Conservation (phyloP, 306 rosid species). For the Glycine latifolia region DNA sequence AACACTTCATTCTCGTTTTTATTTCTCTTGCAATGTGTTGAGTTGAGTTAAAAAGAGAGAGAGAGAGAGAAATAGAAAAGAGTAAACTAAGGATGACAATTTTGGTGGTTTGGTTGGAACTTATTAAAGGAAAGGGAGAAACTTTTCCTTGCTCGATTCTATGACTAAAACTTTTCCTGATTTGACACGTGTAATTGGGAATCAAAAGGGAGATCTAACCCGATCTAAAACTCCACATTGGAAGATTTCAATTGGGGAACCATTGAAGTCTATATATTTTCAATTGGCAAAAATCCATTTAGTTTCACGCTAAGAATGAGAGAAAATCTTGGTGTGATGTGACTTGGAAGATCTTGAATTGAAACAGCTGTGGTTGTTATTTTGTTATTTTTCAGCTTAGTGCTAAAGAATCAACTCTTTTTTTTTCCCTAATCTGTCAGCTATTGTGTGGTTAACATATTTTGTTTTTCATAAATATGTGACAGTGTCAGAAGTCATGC, state of each 20-base stretch:
- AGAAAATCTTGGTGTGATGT: constrained; percentile 14
- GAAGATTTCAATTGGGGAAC: not conserved
- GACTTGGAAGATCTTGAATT: not conserved
- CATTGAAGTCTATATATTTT: not conserved
- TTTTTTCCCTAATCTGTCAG: not conserved
- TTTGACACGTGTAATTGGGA: not conserved
- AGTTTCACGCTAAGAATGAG: not conserved
- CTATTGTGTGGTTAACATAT: not conserved
- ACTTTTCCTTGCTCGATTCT: too few species aligned
- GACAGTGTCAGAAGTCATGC: too few species aligned
- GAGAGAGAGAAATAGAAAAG: too few species aligned
- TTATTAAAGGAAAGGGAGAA: not conserved
- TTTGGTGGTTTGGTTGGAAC: too few species aligned
- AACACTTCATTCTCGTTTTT: too few species aligned
- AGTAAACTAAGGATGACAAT: too few species aligned
- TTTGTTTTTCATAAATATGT: not conserved
- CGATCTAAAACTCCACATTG: not conserved
- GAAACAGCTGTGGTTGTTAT: not conserved
- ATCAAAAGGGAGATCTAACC: not conserved
- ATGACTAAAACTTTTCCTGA: too few species aligned
- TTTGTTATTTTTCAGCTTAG: not conserved
- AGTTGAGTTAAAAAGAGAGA: too few species aligned
- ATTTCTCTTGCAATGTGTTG: too few species aligned
- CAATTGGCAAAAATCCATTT: not conserved
- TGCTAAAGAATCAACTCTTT: not conserved